Conservation (phyloP, 2,329 filamentous ascomycete species). For the Thelonectria olida region DNA sequence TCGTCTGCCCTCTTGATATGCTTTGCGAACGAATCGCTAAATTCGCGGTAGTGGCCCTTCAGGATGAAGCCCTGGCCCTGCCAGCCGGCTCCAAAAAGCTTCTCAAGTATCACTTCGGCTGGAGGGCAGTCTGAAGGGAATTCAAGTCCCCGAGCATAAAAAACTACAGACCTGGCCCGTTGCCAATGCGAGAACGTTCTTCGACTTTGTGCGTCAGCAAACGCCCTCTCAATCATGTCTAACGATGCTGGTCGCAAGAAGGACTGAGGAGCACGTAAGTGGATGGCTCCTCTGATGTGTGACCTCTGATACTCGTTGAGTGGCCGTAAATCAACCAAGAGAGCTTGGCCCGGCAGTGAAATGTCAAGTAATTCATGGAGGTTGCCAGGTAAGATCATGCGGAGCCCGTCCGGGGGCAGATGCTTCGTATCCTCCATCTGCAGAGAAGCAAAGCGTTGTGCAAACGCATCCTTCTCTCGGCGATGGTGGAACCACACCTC, state of each 20-base stretch:
- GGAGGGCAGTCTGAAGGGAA: constrained; percentile 61
- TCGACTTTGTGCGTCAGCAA: constrained; percentile 59
- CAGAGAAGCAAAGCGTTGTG: constrained; percentile 55
- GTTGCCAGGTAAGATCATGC: constrained; percentile 62
- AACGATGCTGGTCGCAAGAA: constrained; percentile 59
- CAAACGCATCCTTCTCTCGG: constrained; percentile 58
- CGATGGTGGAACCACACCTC: constrained; percentile 66
- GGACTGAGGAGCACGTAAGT: constrained; percentile 59
- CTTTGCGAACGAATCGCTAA: constrained; percentile 61
- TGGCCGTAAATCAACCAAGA: constrained; percentile 62
- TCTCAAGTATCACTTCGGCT: constrained; percentile 55
- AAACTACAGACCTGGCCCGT: constrained; percentile 58
- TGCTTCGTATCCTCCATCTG: constrained; percentile 49
- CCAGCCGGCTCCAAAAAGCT: constrained; percentile 59
- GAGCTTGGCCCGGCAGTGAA: constrained; percentile 53
- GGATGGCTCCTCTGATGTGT: constrained; percentile 62
- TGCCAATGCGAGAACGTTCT: constrained; percentile 57
- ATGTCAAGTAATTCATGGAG: constrained; percentile 62
- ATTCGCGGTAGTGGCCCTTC: constrained; percentile 65
- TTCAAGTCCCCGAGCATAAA: constrained; percentile 62
- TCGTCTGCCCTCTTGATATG: constrained; percentile 57
- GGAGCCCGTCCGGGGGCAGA: constrained; percentile 45
- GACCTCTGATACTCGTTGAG: constrained; percentile 57
- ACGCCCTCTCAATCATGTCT: constrained; percentile 60
- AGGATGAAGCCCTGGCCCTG: constrained; percentile 61